Evolutionary conservation across 1,139 yeast species (phyloP), one percentile per base, ranked within the genome.

Genomic region (Debaryomyces sp.): DNA sequence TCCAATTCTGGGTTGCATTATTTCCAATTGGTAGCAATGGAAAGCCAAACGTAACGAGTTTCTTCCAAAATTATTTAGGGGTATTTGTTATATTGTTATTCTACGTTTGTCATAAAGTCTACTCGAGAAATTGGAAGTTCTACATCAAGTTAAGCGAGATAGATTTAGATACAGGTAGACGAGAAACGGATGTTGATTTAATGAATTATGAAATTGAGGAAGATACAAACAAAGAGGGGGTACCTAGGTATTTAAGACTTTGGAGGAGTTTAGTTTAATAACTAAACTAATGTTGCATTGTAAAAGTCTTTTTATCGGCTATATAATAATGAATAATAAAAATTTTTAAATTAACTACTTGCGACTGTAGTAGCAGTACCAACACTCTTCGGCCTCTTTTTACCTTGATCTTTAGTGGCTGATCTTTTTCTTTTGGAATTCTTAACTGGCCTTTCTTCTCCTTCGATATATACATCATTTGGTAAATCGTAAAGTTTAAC

Each of bases 401-500:
- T 51, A n/a, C 47, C 47, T 40, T 49, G 50, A 33, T 46, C 51
- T 24, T 54, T 56, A 6, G 48, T 49, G 10, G 48, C 41, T 22
- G 41, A 58, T 43, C 59, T 64, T 46, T 56, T 58, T 44, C 62
- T 60, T 54, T 83, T 81, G 17, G 64, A 51, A 3, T 68, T 65
- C 60, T 84, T 86, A 8, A 69, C 68, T 0, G 97, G 97, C 51
- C 96, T 78, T 24, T 56, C 60, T 61, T 94, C 98, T 9, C 85
- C 94, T 55, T 87, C 95, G 5, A 71, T 83, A 61, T 87, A 94
- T 9, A 92, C 97, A 58, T 86, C 91, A 60, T 82, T 82, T 13
- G 97, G 97, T 36, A 94, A 71, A 57, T 92, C 96, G 66, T 85
- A 81, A 52, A 87, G 69, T 59, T 89, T 88, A 13, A 91, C 92